Base-by-base conservation (phyloP, 176 grass and related monocot genomes). In the Bonia amplexicaulis region DNA sequence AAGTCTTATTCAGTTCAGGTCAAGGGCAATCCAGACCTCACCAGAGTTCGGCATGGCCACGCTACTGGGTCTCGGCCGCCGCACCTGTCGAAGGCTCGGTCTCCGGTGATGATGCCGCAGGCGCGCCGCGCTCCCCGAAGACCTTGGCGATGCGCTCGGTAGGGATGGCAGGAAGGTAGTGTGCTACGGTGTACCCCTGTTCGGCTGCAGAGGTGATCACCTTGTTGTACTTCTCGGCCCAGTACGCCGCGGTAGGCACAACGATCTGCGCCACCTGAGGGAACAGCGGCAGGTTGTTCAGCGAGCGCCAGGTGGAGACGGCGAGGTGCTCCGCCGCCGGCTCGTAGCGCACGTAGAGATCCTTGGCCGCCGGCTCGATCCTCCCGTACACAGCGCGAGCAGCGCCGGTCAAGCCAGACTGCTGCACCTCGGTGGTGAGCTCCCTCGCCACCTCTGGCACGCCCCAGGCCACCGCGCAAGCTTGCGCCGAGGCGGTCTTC, bases 271-370 rank as follows among this genome's bases (percentile, higher is more conserved):
- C 90, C 46, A 81, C 84, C 58, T 92, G 93, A 31, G 84, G 88
- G 88, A 99, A 88, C 16, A 99, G 39, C 10, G 96, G 96, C 11
- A 99, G 91, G 57, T 33, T 45, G 82, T 96, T 99, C 31, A 99
- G 88, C 25, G 80, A 84, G 80, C 90, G 91, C 96, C 96, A 99
- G 66, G 71, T 66, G 23, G 88, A 84, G 47, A 91, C 91, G 55
- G 90, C 91, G 39, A 90, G 86, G 76, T 92, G 86, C 90, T 99
- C 93, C 23, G 90, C 90, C 86, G 73, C 76, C 16, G 88, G 96
- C 71, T 93, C 91, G 77, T 94, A 99, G 31, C 88, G 71, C 51
- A 33, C 80, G 88, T 90, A 98, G 27, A 92, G 33, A 46, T 84
- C 86, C 40, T 54, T 78, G 7, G 86, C 87, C 52, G 60, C 80